Percentiles rank a stretch among this genome's conserved stretches.
These are phyloP conservation scores for Xylogone sp. DNA, from an alignment of 2,329 filamentous ascomycete genomes.

Conservation along the genomic window DNA sequence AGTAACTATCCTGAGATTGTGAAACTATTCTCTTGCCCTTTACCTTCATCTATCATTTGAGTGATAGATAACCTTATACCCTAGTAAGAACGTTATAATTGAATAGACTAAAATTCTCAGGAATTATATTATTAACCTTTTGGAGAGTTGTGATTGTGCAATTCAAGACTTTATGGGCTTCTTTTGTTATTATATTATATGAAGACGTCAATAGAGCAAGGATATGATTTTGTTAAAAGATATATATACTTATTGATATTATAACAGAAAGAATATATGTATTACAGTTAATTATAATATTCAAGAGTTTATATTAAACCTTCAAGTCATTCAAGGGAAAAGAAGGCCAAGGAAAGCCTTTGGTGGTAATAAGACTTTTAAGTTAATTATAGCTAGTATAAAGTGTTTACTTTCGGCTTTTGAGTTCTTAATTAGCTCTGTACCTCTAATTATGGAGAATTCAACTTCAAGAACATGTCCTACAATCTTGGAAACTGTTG, in stretches of 20 bases:
- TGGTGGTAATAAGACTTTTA: neutral
- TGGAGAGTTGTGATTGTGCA: neutral
- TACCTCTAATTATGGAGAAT: neutral
- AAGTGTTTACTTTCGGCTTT: neutral
- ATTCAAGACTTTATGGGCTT: neutral
- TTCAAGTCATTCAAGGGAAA: neutral
- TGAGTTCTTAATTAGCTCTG: neutral
- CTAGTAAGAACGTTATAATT: too few relatives aligned
- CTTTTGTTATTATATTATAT: neutral
- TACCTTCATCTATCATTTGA: too few relatives aligned
- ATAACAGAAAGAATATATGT: neutral
- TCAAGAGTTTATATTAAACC: neutral
- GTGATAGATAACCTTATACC: too few relatives aligned
- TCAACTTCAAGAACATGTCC: too few relatives aligned
- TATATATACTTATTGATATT: neutral
- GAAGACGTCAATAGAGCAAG: neutral
- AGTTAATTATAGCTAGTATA: neutral
- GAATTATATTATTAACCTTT: neutral
- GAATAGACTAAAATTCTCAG: neutral
- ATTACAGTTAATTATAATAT: neutral
- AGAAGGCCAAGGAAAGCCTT: neutral
- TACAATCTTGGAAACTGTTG: too few relatives aligned
- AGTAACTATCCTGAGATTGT: too few relatives aligned
- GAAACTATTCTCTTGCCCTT: too few relatives aligned
- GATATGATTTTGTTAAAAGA: neutral